These are phyloP conservation scores for Thalassiosira ordinaria DNA, from an alignment of 352 stramenopile species.

Conservation along the genomic window DNA sequence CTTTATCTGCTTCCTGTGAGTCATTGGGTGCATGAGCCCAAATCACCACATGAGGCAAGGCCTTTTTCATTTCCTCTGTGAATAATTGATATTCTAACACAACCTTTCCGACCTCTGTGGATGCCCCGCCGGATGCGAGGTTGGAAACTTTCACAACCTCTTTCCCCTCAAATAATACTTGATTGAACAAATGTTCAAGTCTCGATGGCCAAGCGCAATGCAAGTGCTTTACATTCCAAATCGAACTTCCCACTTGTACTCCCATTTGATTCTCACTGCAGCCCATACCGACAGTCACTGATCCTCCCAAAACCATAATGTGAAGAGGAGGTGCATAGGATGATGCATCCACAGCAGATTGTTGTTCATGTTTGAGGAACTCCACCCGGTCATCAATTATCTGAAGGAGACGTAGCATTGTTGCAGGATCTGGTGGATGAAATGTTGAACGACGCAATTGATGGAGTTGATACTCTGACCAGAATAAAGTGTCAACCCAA, in stretches of 20 bases:
- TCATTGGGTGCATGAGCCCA: conserved; percentile 14
- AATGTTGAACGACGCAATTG: neutral
- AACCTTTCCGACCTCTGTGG: conserved; percentile 6
- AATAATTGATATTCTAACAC: conserved; percentile 24
- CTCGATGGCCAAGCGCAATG: conserved; percentile 13
- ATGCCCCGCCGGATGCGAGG: neutral
- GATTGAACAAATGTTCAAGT: conserved; percentile 22
- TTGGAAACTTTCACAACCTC: conserved; percentile 23
- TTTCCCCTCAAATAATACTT: conserved; percentile 11
- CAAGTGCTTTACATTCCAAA: too few relatives aligned
- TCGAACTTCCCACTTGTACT: too few relatives aligned
- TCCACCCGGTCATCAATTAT: conserved; percentile 4
- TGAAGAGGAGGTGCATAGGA: neutral
- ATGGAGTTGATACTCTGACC: neutral
- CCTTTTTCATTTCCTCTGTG: neutral
- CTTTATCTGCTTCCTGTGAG: neutral
- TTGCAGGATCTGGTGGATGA: neutral
- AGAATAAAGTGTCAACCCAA: neutral
- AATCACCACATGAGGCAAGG: conserved; percentile 12
- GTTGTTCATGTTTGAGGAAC: neutral
- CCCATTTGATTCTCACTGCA: neutral
- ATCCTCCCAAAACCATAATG: conserved; percentile 13
- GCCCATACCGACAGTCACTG: conserved; percentile 11
- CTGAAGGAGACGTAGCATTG: neutral
- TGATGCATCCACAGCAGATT: too few relatives aligned